Percentiles rank a stretch among this genome's conserved stretches.
Conservation (phyloP, 2,329 filamentous ascomycete genomes). For the Chalara sp. region DNA sequence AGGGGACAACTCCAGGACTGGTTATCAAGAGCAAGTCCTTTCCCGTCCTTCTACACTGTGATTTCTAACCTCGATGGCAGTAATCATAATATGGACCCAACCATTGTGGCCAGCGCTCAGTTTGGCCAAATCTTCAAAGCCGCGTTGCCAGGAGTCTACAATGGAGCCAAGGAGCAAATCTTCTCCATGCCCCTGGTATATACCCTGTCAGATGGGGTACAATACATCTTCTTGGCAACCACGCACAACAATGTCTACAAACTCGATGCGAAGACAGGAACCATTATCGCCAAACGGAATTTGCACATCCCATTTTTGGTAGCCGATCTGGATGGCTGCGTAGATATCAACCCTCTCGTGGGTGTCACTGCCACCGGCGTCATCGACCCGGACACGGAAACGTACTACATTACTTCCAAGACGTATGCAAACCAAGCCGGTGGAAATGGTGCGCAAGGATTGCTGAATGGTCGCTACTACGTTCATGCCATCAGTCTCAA, state of each 20-base stretch:
- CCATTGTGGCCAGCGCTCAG: slow-evolving; percentile 45
- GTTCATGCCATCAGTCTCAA: slow-evolving; percentile 13
- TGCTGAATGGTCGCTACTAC: slow-evolving; percentile 10
- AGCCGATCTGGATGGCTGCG: slow-evolving; percentile 37
- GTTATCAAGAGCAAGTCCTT: slow-evolving; percentile 44
- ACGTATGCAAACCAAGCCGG: slow-evolving; percentile 10
- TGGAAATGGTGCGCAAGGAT: slow-evolving; percentile 4
- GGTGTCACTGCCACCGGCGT: slow-evolving; percentile 14
- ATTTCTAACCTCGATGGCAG: slow-evolving; percentile 11
- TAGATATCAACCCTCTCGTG: slow-evolving; percentile 12
- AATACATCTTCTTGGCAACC: slow-evolving; percentile 49
- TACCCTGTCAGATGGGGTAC: slow-evolving; percentile 38
- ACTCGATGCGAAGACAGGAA: slow-evolving; percentile 46
- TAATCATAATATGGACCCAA: slow-evolving; percentile 58
- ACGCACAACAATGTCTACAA: slow-evolving; percentile 54
- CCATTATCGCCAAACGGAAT: slow-evolving; percentile 40
- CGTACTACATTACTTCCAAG: slow-evolving; percentile 15
- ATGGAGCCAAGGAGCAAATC: slow-evolving; percentile 42
- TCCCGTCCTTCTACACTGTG: not conserved
- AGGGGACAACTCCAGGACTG: slow-evolving; percentile 46
- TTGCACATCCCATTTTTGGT: slow-evolving; percentile 42
- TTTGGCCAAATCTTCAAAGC: slow-evolving; percentile 51
- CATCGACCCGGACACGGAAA: slow-evolving; percentile 16
- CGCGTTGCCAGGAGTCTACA: slow-evolving; percentile 44
- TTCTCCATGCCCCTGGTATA: slow-evolving; percentile 45